A percentile compares a stretch with the other conserved stretches of the same genome.
Conservation (phyloP, 257 asterid species). For the Solanum lignicaule region DNA sequence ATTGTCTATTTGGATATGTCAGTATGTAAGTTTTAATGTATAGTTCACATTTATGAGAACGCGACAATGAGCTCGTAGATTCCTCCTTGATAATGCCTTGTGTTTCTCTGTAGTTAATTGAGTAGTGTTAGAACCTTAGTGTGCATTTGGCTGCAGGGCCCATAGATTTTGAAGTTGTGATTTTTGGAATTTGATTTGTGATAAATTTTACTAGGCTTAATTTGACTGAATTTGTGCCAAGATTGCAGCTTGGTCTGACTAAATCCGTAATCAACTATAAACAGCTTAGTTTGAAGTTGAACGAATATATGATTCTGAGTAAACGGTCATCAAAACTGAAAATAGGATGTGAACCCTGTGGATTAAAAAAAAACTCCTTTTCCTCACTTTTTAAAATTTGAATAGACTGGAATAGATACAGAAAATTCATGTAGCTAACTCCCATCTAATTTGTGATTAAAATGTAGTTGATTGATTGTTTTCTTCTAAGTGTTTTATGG, state of each 20-base stretch:
- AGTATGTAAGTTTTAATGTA: neutral
- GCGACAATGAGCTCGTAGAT: neutral
- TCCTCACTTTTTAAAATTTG: neutral
- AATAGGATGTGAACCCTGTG: neutral
- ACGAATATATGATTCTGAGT: neutral
- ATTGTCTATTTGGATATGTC: neutral
- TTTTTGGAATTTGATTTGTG: neutral
- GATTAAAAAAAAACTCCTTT: neutral
- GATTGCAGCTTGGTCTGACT: neutral
- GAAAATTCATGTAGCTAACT: neutral
- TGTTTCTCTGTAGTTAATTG: neutral
- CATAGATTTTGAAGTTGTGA: neutral
- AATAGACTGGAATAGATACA: neutral
- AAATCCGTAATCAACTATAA: neutral
- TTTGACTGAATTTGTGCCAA: neutral
- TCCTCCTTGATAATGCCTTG: neutral
- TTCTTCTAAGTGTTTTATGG: neutral
- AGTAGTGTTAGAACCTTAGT: neutral
- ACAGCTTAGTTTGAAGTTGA: neutral
- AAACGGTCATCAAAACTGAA: neutral
- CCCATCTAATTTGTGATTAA: neutral
- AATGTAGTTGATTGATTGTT: neutral
- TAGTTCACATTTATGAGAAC: neutral
- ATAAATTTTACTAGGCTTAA: neutral
- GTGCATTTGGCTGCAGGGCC: neutral